Base-by-base conservation (phyloP, 129 eudicot species). In the Artemisia annua region DNA sequence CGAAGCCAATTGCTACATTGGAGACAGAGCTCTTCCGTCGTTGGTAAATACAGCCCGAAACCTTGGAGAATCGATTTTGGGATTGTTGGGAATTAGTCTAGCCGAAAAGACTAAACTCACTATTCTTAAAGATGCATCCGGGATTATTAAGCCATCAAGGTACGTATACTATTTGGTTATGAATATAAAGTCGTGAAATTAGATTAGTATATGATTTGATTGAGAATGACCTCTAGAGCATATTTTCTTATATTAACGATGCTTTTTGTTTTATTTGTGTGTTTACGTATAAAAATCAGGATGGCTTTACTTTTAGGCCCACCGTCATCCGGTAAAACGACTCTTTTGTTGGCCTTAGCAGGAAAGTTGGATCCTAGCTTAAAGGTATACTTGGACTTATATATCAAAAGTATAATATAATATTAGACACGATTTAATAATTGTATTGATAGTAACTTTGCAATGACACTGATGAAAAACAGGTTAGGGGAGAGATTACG, bases 241-340 rank as follows among this genome's bases (percentile, higher is more conserved):
- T 75, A 66, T 57, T 48, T 67, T 32, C 11, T 71, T 32, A 51
- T 26, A n/a, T 57, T 71, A 66, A 50, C 44, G 14, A 63, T 4
- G n/a, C 15, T 66, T 70, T 80, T 56, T 39, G 14, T 64, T 63
- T 84, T 32, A 16, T 32, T 46, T 67, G 35, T 64, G 54, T 18
- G 50, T 30, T 74, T 28, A 11, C 14, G 43, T 22, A 53, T 57
- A 7, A 18, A 56, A 9, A 10, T 17, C 73, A 95, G 99, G 90
- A 95, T 95, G 99, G 85, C 97, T 26, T 88, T 95, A 39, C 80
- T 95, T 54, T 60, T 95, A 53, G 99, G 99, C 26, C 99, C 99
- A 78, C 99, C 99, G 0, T 95, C 99, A 30, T 95, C 99, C n/a
- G 99, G 99, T 71, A 95, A 95, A 83, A 95, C 99, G 74, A 95